Evolutionary conservation across 805 yeast genomes (phyloP), one percentile per base, ranked within the genome.

Genomic region (Ogataea glucozyma): DNA sequence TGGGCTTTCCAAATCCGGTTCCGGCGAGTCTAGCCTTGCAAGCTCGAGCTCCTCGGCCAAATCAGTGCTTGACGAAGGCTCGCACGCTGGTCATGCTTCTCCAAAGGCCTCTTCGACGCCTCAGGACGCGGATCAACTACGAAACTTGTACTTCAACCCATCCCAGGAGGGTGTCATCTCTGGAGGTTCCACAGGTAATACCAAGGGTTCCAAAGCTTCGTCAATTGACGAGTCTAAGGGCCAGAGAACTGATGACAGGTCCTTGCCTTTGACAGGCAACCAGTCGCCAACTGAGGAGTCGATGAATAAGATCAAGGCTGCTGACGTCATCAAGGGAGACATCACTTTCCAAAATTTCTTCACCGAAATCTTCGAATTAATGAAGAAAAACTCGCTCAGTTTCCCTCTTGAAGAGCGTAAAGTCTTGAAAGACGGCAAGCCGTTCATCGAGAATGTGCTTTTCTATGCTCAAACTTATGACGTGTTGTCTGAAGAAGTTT

Each of bases 271-370:
- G 12, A 51, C 64, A 1, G 52, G 53, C 11, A 40, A 52, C 14
- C 49, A 51, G 24, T 51, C 60, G 10, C 61, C 62, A n/a, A 51
- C 59, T 8, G 60, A 49, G 24, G 62, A 62, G 26, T 45, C 56
- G 1, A 49, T 62, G 12, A 49, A 49, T 17, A 58, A 52, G 32
- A 57, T 62, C 31, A 57, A 50, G 18, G 46, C 61, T 6, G 61
- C 56, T 18, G 60, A 60, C 26, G 58, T 62, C 12, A 40, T 56
- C 10, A 58, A 59, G 36, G 66, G 66, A 31, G 66, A 62, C 45
- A 53, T 57, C 5, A 59, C 64, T 8, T 62, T 59, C 49, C 66
- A 62, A 41, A 60, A 54, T 31, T 62, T 56, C 33, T 63, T 62
- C 36, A 53, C 50, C n/a, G 60, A 60, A 32, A 56, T 62, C 8